Percentiles rank a stretch among this genome's conserved stretches.
Conservation (phyloP, 208 protist species). For the Acanthamoeba royreba region DNA sequence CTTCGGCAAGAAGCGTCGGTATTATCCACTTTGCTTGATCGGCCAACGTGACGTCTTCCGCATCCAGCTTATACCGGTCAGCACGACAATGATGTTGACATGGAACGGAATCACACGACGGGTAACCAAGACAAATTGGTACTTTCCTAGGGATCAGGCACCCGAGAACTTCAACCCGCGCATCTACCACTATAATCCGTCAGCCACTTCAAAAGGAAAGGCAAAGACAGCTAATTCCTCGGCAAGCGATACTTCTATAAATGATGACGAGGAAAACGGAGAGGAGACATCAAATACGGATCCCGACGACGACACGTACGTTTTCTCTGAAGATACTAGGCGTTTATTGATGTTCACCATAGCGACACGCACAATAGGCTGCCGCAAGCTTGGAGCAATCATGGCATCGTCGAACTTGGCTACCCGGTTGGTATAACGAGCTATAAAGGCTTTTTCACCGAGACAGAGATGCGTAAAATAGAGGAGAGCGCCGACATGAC, state of each 20-base stretch:
- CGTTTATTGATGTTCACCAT: background rate
- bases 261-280: background rate
- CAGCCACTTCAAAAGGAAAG: background rate
- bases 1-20: background rate
- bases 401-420: background rate
- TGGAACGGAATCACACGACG: background rate
- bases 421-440: background rate
- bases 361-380: background rate
- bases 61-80: slow-evolving; percentile 17
- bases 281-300: background rate
- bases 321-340: too few species aligned
- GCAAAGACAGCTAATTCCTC: background rate
- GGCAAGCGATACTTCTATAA: background rate
- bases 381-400: background rate
- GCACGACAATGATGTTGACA: background rate
- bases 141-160: background rate
- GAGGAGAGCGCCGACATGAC: background rate
- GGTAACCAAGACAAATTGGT: background rate
- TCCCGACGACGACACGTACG: background rate
- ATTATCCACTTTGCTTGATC: slow-evolving; percentile 24
- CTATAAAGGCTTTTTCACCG: slow-evolving; percentile 15
- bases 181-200: background rate
- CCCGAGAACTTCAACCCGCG: slow-evolving; percentile 2
- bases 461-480: background rate
- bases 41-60: background rate